Conservation (phyloP, 352 stramenopile genomes). For the Phytophthora sp. region DNA sequence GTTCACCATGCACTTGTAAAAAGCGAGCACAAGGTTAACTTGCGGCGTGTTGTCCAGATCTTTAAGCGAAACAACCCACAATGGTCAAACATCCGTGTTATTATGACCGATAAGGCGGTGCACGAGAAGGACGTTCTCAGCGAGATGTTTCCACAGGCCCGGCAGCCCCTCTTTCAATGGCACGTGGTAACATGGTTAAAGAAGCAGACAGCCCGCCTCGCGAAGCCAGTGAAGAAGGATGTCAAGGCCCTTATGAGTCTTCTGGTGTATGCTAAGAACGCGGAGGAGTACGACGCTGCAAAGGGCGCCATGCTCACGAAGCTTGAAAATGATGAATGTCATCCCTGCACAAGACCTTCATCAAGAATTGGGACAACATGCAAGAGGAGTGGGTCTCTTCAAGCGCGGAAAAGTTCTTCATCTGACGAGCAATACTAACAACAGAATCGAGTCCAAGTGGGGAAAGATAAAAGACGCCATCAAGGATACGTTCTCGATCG, state of each 20-base stretch:
- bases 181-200: slow-evolving; percentile 24
- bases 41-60: slow-evolving; percentile 1
- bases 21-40: slow-evolving; percentile 19
- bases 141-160: not conserved
- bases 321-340: not conserved
- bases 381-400: slow-evolving; percentile 11
- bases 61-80: slow-evolving; percentile 21
- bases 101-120: slow-evolving; percentile 16
- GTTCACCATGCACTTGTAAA: slow-evolving; percentile 18
- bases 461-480: slow-evolving; percentile 8
- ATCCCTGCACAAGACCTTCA: slow-evolving; percentile 3
- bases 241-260: slow-evolving; percentile 7
- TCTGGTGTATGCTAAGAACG: slow-evolving; percentile 1
- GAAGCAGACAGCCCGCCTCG: not conserved
- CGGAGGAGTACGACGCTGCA: not conserved
- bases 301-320: not conserved
- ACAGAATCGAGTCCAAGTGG: slow-evolving; percentile 16
- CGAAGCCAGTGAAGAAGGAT: not conserved
- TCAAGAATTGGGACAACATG: slow-evolving; percentile 13
- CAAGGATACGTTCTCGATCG: not conserved
- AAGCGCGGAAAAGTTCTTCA: slow-evolving; percentile 11
- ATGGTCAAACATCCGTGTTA: not conserved
- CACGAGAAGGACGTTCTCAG: not conserved
- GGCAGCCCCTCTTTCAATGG: not conserved
- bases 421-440: slow-evolving; percentile 21